Evolutionary conservation across 495 filamentous ascomycete genomes (phyloP).

Genomic region (Penicillium dipodomyicola): DNA sequence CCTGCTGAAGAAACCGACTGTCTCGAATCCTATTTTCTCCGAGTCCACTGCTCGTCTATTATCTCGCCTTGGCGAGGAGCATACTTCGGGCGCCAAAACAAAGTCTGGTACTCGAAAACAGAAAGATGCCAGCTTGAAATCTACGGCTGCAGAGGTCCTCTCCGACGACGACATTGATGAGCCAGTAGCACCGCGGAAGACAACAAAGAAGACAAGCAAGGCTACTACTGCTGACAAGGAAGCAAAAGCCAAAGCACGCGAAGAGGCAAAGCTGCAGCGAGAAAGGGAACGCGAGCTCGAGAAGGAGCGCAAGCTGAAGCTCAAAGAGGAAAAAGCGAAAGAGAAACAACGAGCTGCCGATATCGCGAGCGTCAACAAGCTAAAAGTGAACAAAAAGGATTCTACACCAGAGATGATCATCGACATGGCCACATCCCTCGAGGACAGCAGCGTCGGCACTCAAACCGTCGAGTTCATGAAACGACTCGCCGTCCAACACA

Average conservation of each 20-base stretch:
- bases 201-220: conserved; percentile 34
- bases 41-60: conserved; percentile 44
- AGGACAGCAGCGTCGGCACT: conserved; percentile 44
- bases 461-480: conserved; percentile 54
- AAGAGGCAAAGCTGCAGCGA: conserved; percentile 45
- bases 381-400: conserved; percentile 72
- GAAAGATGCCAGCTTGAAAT: background rate
- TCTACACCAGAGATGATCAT: conserved; percentile 82
- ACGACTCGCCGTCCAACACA: conserved; percentile 56
- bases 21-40: conserved; percentile 28
- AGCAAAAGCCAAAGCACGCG: conserved; percentile 53
- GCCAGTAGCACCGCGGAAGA: conserved; percentile 20
- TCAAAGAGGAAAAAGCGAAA: conserved; percentile 55
- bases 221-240: conserved; percentile 47
- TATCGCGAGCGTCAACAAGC: conserved; percentile 70
- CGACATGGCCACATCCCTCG: conserved; percentile 61
- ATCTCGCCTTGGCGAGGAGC: conserved; percentile 22
- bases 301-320: conserved; percentile 48
- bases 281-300: conserved; percentile 45
- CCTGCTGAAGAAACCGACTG: conserved; percentile 17
- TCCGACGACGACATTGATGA: conserved; percentile 31
- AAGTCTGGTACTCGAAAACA: conserved; percentile 5
- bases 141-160: background rate
- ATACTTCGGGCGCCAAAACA: conserved; percentile 7
- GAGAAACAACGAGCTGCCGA: conserved; percentile 68